Evolutionary conservation across 495 filamentous ascomycete genomes (phyloP).

Genomic region (Penicillium nucicola): DNA sequence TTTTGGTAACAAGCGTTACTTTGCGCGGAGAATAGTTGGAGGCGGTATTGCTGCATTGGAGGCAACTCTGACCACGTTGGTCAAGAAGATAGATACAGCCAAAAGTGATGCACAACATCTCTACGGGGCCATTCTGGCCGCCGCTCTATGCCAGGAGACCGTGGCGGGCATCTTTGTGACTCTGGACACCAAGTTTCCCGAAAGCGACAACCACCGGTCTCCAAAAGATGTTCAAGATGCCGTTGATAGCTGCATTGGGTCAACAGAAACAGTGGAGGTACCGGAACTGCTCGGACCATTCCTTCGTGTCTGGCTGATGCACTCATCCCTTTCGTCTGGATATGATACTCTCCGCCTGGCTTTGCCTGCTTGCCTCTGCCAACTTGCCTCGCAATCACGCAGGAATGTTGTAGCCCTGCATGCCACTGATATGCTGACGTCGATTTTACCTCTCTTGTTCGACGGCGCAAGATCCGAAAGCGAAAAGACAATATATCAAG

Average conservation of each 20-base stretch:
- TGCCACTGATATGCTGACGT: slow-evolving; percentile 69
- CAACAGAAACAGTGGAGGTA: slow-evolving; percentile 41
- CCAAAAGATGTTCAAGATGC: slow-evolving; percentile 23
- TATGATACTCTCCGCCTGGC: slow-evolving; percentile 30
- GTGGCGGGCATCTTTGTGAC: slow-evolving; percentile 47
- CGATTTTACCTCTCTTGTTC: slow-evolving; percentile 68
- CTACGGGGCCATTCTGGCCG: slow-evolving; percentile 81
- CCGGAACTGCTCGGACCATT: slow-evolving; percentile 39
- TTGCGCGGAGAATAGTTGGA: slow-evolving; percentile 66
- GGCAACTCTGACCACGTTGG: slow-evolving; percentile 59
- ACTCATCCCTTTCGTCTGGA: slow-evolving; percentile 24
- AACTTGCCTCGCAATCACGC: slow-evolving; percentile 55
- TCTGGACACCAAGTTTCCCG: slow-evolving; percentile 26
- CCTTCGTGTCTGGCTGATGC: slow-evolving; percentile 39
- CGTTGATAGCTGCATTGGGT: slow-evolving; percentile 35
- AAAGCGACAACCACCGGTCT: slow-evolving; percentile 6
- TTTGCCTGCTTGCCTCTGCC: slow-evolving; percentile 39
- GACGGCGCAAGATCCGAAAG: slow-evolving; percentile 37
- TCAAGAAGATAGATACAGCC: slow-evolving; percentile 45
- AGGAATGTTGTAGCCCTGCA: slow-evolving; percentile 77
- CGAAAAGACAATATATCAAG: slow-evolving; percentile 57
- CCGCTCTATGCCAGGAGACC: slow-evolving; percentile 73
- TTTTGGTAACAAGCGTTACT: slow-evolving; percentile 83
- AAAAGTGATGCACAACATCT: slow-evolving; percentile 68
- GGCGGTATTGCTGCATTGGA: slow-evolving; percentile 78